Base-by-base conservation (phyloP, 164 flowering plant species). In the Sedum album region DNA sequence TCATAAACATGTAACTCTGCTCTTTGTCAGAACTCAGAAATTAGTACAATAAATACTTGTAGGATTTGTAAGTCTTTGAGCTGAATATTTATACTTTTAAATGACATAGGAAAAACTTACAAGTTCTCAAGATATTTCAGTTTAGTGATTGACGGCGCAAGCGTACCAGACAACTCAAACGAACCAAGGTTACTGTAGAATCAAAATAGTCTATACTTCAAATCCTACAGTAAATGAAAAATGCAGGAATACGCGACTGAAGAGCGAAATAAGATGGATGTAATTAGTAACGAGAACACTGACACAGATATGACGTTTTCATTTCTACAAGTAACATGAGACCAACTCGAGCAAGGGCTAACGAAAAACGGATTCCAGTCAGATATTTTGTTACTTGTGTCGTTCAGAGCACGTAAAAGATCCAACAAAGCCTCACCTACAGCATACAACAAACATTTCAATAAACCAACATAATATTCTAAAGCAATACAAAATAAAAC, bases 291-390 rank as follows among this genome's bases (percentile, higher is more conserved):
- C 14, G 11, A 62, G 74, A 57, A 41, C 38, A 77, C 97, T 85
- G 76, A 89, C 98, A 93, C 36, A 60, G 90, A 73, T 69, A 83
- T 65, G 57, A 93, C 98, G 71, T 82, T 72, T 70, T 84, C 90
- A 74, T 89, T 70, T 71, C 73, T 76, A 63, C 98, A 93, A 66
- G 85, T 82, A 73, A 93, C 86, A 83, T 87, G 79, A 62, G 95
- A 81, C 97, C 98, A 93, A 76, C 94, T 89, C 70, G 64, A 76
- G 82, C 98, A 93, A 10, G 98, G 97, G 73, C 82, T 88, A 60
- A 91, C 97, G 28, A 81, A 65, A 75, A 71, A 0, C 31, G 33
- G 1, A 72, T 87, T 76, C 97, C 98, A 93, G 72, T 86, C 82
- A 48, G 66, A 72, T 66, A 86, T 78, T 67, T 51, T 76, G 18